Evolutionary conservation across 345 rosid genomes (phyloP), one percentile per base, ranked within the genome.

Genomic region (Cardamine chenopodiifolia): DNA sequence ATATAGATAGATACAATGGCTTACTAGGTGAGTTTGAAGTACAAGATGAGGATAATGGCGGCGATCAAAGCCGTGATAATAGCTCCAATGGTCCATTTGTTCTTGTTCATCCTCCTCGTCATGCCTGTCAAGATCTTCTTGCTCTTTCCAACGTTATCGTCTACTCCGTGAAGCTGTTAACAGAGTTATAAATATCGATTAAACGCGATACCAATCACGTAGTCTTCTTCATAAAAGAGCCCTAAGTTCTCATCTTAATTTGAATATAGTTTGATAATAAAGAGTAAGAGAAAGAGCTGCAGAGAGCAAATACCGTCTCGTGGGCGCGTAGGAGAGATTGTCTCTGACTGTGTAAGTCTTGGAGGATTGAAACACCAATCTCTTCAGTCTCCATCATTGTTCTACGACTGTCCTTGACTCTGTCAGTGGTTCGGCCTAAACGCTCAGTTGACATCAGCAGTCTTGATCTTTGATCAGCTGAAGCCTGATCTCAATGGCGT

Each of bases 341-440:
- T 63, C 99, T 62, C 82, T 96, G 99, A 64, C 88, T 81, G 84
- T 90, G 92, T 81, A 96, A 75, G 79, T 96, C 99, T 67, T 90
- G 90, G 76, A 96, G 98, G 82, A 96, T 85, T 5, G 99, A 92
- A 71, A 96, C 99, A 40, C 99, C 98, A 37, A 92, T 93, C 25
- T 96, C 98, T 83, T 96, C 99, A 19, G 98, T 96, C 79, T 96
- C 99, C 62, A 92, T 85, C 98, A 96, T 96, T 55, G 88, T 86
- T 82, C 83, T 90, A 78, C 97, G 89, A 79, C 99, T 79, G 45
- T 92, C 98, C 82, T 85, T 90, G 49, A 92, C 68, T 83, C 97
- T 83, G 70, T 88, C 95, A 29, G 90, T 77, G 48, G 90, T 73
- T 1, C 85, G 83, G 50, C 85, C 85, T 76, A 96, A 67, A 72